Conservation (phyloP, 2,329 filamentous ascomycete genomes). For the Rugonectria rugulosa region DNA sequence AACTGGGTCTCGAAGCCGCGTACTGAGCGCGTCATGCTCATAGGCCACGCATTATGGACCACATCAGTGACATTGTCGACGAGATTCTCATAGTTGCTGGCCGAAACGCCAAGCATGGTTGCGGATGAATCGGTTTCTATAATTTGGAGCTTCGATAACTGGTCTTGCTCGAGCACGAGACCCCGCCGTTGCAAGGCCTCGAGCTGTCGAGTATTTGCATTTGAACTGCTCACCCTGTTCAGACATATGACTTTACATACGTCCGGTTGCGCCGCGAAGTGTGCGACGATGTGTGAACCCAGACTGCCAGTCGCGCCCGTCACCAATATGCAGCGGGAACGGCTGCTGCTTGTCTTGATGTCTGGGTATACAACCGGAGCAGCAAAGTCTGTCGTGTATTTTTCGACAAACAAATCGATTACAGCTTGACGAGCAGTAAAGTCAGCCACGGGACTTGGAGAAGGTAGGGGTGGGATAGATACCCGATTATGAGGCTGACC, state of each 20-base stretch:
- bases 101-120: constrained; percentile 6
- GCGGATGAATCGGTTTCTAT: constrained; percentile 10
- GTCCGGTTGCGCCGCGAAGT: constrained; percentile 7
- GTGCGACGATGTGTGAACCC: constrained; percentile 8
- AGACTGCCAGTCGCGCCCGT: constrained; percentile 9
- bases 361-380: not conserved
- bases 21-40: constrained; percentile 31
- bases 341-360: not conserved
- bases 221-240: constrained; percentile 8
- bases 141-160: constrained; percentile 7
- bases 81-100: constrained; percentile 4
- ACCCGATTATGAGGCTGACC: too few species aligned
- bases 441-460: too few species aligned
- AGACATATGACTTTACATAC: constrained; percentile 9
- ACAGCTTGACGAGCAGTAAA: constrained; percentile 4
- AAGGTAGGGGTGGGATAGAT: too few species aligned
- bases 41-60: constrained; percentile 34
- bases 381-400: constrained; percentile 10
- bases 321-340: constrained; percentile 5
- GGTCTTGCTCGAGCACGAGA: constrained; percentile 3
- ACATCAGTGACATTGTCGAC: constrained; percentile 20
- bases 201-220: constrained; percentile 9
- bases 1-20: constrained; percentile 30
- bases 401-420: constrained; percentile 1
- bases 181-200: constrained; percentile 14